Evolutionary conservation across 2,329 filamentous ascomycete genomes (phyloP), one percentile per base, ranked within the genome.

Genomic region (Fusarium anthophilum): DNA sequence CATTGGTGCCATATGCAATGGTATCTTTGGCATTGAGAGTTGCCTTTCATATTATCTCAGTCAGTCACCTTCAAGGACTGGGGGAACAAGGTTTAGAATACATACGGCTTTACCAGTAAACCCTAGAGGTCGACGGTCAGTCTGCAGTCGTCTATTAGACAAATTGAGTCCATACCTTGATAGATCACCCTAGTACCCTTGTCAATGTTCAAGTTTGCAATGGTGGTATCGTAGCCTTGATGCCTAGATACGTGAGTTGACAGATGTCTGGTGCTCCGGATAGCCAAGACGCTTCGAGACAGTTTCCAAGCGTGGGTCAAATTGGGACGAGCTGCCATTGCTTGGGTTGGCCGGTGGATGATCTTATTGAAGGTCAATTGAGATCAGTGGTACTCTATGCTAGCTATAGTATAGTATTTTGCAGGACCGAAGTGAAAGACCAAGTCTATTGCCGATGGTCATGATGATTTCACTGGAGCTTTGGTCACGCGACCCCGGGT

Each of bases 31-130:
- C 82, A 60, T 84, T 84, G 1, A 76, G 56, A 0, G 82, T 84
- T 3, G 83, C 83, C 83, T 84, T 30, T 12, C 2, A 15, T 18
- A 12, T 35, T 5, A 12, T 28, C 37, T 58, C n/a, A 66, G 63
- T 48, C 6, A 5, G 13, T 10, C 9, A 24, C 11, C 17, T 26
- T 10, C 13, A 17, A 15, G 13, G 5, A 6, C 20, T 32, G 18
- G 17, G 2, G 2, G 9, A 15, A 11, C 11, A 13, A 20, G 8
- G 53, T 76, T 3, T 1, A 8, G 13, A 26, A 20, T 35, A 8
- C 64, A n/a, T 79, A 83, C 83, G 14, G 82, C 81, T 70, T 80
- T 81, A 12, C 83, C 82, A 3, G 82, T 84, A 66, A 84, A 83
- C 4, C 83, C 82, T 84, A 12, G 2, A 24, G 1, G 13, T 2